phyloP scores from a whole-genome alignment of 1,284 basidiomycete species.

The Cryptococcus sp. region DNA sequence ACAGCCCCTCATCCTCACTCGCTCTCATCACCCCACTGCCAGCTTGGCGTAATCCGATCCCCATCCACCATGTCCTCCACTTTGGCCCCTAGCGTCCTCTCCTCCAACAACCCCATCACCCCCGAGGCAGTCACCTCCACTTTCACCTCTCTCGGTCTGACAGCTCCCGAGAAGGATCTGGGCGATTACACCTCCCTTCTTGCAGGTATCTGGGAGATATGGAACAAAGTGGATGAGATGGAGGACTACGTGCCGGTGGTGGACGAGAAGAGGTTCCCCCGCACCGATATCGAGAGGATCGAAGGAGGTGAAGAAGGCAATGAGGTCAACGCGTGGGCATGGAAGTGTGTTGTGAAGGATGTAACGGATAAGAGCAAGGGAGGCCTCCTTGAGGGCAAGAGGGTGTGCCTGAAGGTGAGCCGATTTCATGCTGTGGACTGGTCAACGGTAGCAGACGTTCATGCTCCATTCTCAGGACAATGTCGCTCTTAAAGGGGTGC shows the following conservation, averaged over 20 bases:
- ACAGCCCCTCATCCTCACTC: no score
- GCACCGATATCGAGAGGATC: conserved; percentile 21
- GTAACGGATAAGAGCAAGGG: background rate
- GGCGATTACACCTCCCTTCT: conserved; percentile 25
- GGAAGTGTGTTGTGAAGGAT: conserved; percentile 20
- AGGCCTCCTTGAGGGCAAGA: conserved; percentile 28
- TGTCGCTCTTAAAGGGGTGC: conserved; percentile 29
- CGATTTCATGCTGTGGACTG: background rate
- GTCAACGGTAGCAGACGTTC: background rate
- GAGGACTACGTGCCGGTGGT: conserved; percentile 34
- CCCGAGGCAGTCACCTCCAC: conserved; percentile 15
- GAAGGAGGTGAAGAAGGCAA: conserved; percentile 19
- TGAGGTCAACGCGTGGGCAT: conserved; percentile 32
- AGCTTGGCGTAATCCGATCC: background rate
- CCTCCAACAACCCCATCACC: conserved; percentile 31
- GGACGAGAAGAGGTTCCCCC: conserved; percentile 27
- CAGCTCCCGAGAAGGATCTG: conserved; percentile 1
- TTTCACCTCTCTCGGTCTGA: conserved; percentile 19
- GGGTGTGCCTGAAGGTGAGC: conserved; percentile 33
- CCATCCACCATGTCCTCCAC: conserved; percentile 22
- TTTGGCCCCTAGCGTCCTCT: conserved; percentile 18
- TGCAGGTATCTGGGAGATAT: conserved; percentile 31
- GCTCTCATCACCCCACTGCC: no score
- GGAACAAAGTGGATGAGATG: conserved; percentile 28
- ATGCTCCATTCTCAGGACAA: conserved; percentile 18